Conservation (phyloP, 768 basidiomycete genomes). For the Serendipita sp. region DNA sequence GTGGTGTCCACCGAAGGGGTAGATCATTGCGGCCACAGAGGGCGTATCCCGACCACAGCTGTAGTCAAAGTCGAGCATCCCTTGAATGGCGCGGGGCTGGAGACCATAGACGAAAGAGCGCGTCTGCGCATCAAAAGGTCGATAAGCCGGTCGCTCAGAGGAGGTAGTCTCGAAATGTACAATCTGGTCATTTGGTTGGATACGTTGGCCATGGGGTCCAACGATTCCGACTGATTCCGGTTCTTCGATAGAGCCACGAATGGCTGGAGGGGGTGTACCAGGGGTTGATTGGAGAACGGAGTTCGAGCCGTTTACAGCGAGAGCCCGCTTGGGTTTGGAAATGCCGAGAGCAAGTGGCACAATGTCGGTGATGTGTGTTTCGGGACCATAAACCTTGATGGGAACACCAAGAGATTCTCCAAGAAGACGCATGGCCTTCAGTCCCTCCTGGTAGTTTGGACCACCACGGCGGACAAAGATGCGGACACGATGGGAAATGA, state of each 20-base stretch:
- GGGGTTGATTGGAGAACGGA: constrained; percentile 35
- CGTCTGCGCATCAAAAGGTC: constrained; percentile 87
- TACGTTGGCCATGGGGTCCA: constrained; percentile 62
- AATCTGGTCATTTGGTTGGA: constrained; percentile 76
- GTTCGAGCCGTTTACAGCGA: constrained; percentile 17
- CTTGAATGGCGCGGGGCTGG: constrained; percentile 98
- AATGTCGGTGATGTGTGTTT: constrained; percentile 96
- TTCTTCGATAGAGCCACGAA: constrained; percentile 9
- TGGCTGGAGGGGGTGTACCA: constrained; percentile 24
- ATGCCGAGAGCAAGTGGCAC: constrained; percentile 95
- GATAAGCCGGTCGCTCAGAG: constrained; percentile 53
- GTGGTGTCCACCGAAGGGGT: constrained; percentile 99
- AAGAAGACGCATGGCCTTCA: constrained; percentile 96
- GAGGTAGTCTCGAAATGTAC: constrained; percentile 60
- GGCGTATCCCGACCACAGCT: constrained; percentile 85
- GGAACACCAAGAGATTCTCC: constrained; percentile 93
- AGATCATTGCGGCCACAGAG: constrained; percentile 97
- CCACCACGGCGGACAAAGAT: constrained; percentile 98
- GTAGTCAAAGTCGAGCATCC: constrained; percentile 97
- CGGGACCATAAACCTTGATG: constrained; percentile 93
- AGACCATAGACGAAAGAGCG: constrained; percentile 97
- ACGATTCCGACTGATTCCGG: constrained; percentile 47
- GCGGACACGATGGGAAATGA: constrained; percentile 72
- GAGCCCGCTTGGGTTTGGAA: constrained; percentile 32
- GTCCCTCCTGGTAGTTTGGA: constrained; percentile 97